These are phyloP conservation scores for Monosporascus sp. DNA, from an alignment of 2,329 filamentous ascomycete genomes.

Conservation along the genomic window DNA sequence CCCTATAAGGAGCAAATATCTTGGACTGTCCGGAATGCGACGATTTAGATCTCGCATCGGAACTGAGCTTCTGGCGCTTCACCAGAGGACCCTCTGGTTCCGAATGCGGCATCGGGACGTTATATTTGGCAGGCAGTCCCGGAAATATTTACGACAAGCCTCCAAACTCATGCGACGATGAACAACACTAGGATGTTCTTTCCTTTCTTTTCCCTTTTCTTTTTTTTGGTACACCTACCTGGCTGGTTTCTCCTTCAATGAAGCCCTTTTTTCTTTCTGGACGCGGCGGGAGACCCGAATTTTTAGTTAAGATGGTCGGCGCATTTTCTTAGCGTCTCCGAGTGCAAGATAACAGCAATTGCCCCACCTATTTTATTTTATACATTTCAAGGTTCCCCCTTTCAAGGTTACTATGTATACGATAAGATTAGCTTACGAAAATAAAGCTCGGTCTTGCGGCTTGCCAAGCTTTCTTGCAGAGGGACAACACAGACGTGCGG, in stretches of 20 bases:
- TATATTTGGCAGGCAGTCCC: neutral
- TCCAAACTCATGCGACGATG: neutral
- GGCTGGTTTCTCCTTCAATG: too few species aligned
- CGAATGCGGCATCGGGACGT: constrained; percentile 48
- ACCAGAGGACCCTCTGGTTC: constrained; percentile 56
- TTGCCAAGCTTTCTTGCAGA: neutral
- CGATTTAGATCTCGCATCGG: constrained; percentile 32
- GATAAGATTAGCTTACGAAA: neutral
- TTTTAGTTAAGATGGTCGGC: too few species aligned
- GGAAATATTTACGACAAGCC: neutral
- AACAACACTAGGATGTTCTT: too few species aligned
- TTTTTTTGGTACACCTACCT: neutral
- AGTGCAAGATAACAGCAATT: too few species aligned
- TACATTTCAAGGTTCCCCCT: too few species aligned
- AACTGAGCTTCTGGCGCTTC: constrained; percentile 70
- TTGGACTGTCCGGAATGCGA: constrained; percentile 53
- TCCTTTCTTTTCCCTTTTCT: too few species aligned
- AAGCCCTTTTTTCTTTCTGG: too few species aligned
- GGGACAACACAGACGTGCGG: neutral
- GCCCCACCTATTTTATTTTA: too few species aligned
- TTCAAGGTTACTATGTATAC: too few species aligned
- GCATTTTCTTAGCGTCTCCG: too few species aligned
- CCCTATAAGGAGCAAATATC: constrained; percentile 90
- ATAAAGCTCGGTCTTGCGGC: neutral
- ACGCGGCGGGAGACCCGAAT: too few species aligned